A percentile compares a stretch with the other conserved stretches of the same genome.
phyloP scores from a whole-genome alignment of 108 stramenopile genomes.

The Aureococcus anophagefferens region DNA sequence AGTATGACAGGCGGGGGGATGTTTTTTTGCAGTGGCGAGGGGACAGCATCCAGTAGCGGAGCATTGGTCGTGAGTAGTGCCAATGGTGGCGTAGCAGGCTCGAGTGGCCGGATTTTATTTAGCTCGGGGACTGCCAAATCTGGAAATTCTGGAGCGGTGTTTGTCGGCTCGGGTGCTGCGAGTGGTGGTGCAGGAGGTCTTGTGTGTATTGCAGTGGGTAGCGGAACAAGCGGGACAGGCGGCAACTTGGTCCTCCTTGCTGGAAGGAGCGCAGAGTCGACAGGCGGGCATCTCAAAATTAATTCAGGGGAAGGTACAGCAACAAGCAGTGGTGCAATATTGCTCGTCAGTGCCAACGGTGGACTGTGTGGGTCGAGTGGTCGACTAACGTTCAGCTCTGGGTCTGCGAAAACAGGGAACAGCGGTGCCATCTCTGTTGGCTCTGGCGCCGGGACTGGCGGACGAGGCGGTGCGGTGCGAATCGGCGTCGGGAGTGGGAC shows the following conservation, averaged over 20 bases:
- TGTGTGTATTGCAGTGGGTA: neutral
- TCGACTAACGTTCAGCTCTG: too few relatives aligned
- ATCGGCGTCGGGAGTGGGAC: too few relatives aligned
- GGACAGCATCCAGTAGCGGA: neutral
- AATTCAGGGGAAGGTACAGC: constrained; percentile 13
- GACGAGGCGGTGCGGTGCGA: too few relatives aligned
- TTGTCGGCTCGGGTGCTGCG: neutral
- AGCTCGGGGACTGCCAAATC: neutral
- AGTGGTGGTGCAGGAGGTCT: neutral
- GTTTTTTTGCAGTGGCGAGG: neutral
- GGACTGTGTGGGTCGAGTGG: too few relatives aligned
- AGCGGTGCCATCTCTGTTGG: too few relatives aligned
- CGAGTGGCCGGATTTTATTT: neutral
- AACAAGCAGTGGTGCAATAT: too few relatives aligned
- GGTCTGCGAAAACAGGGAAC: too few relatives aligned
- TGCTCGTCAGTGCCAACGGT: too few relatives aligned
- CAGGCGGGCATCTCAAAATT: constrained; percentile 15
- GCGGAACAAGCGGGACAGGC: neutral
- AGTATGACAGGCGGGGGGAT: too few relatives aligned
- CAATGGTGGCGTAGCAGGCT: neutral
- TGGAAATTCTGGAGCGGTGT: neutral
- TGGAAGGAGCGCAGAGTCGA: neutral
- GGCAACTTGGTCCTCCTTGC: neutral
- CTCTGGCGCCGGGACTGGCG: too few relatives aligned
- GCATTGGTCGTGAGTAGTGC: neutral